Conservation (phyloP, 352 stramenopile species). For the Globisporangium spinosum region DNA sequence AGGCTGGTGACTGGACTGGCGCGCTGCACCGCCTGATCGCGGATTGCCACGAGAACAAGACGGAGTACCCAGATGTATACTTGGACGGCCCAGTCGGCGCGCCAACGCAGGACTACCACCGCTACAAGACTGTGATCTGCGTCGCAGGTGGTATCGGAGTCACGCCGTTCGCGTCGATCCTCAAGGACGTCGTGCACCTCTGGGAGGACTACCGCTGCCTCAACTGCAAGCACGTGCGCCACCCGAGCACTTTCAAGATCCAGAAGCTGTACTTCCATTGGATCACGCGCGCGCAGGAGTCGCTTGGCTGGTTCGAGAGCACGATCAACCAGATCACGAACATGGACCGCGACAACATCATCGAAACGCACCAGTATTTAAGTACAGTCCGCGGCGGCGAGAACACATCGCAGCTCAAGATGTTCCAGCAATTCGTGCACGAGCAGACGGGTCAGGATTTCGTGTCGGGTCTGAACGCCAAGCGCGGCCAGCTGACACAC, state of each 20-base stretch:
- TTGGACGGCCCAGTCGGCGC: constrained; percentile 72
- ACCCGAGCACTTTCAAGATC: constrained; percentile 71
- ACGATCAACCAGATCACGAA: constrained; percentile 84
- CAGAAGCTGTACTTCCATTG: constrained; percentile 88
- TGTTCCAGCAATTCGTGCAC: constrained; percentile 86
- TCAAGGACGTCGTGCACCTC: constrained; percentile 72
- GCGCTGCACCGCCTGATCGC: constrained; percentile 54
- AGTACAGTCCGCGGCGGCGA: constrained; percentile 76
- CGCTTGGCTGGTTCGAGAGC: constrained; percentile 78
- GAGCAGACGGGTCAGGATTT: constrained; percentile 73
- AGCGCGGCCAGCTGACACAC: constrained; percentile 65
- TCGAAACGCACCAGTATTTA: constrained; percentile 83
- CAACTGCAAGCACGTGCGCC: constrained; percentile 67
- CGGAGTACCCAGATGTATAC: constrained; percentile 65
- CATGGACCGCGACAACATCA: constrained; percentile 73
- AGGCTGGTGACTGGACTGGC: constrained; percentile 70
- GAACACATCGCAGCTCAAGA: constrained; percentile 67
- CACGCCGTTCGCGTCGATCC: constrained; percentile 78
- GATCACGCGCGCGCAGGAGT: constrained; percentile 75
- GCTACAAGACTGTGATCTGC: constrained; percentile 74
- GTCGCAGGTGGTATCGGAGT: constrained; percentile 77
- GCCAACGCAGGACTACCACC: constrained; percentile 72
- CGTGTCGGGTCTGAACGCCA: constrained; percentile 71
- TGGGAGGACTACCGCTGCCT: constrained; percentile 75
- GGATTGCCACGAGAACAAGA: constrained; percentile 60